phyloP scores from a whole-genome alignment of 768 basidiomycete species.

The Lentinula sp. region DNA sequence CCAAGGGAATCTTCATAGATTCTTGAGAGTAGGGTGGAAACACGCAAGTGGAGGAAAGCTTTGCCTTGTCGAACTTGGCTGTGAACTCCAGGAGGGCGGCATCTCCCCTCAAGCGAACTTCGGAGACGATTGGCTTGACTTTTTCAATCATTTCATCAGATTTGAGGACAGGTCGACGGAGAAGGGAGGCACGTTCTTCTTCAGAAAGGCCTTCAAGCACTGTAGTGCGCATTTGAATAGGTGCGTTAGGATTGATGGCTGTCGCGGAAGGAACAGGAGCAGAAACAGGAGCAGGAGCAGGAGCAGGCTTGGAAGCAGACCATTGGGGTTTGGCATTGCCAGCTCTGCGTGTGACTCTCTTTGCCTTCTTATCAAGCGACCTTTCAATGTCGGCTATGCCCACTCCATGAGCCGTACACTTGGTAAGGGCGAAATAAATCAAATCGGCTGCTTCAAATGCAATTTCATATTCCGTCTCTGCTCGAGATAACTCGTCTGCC shows the following conservation, averaged over 20 bases:
- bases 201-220: constrained; percentile 44
- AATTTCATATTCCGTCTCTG: constrained; percentile 70
- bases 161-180: constrained; percentile 86
- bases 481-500: constrained; percentile 91
- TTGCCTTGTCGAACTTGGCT: constrained; percentile 86
- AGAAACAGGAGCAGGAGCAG: constrained; percentile 8
- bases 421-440: constrained; percentile 84
- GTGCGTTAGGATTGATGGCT: constrained; percentile 23
- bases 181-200: constrained; percentile 58
- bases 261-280: neutral
- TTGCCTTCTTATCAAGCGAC: constrained; percentile 80
- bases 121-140: constrained; percentile 90
- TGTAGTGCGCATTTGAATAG: constrained; percentile 76
- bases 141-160: constrained; percentile 86
- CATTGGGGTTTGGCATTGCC: constrained; percentile 93
- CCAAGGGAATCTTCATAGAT: constrained; percentile 50
- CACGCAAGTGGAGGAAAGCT: constrained; percentile 62
- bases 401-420: constrained; percentile 81
- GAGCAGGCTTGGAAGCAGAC: constrained; percentile 23
- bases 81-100: constrained; percentile 82
- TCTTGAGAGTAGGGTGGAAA: constrained; percentile 74
- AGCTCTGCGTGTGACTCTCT: constrained; percentile 77
- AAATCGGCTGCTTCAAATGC: constrained; percentile 96
- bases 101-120: constrained; percentile 82
- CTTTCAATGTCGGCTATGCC: constrained; percentile 76